Evolutionary conservation across 495 filamentous ascomycete genomes (phyloP), one percentile per base, ranked within the genome.

Genomic region (Annulohypoxylon stygium): DNA sequence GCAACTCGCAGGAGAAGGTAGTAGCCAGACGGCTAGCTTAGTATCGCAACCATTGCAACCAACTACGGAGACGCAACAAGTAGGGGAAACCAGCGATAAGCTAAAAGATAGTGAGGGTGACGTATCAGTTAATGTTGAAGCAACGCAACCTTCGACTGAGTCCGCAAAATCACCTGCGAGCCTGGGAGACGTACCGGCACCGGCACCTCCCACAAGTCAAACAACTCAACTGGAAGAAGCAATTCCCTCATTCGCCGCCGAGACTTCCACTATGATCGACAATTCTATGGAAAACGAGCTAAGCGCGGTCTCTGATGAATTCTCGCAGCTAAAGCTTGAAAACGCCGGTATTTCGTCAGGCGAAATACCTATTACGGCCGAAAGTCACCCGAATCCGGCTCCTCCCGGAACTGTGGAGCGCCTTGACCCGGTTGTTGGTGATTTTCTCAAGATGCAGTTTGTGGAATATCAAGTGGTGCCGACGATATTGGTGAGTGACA

Each of bases 371-470:
- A 36, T 55, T 11, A 16, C 60, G 2, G 73, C 71, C 41, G 55
- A 76, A 4, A 55, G 58, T 14, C 75, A 81, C 33, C 61, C 67
- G 0, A 66, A 63, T 34, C 39, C 55, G n/a, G 36, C 26, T n/a
- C 51, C 41, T 26, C 34, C 61, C 20, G 43, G 26, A 43, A 58
- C 37, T 36, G 4, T 23, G 14, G 37, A 74, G 61, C 61, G 63
- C 0, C 36, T 73, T 6, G 86, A 87, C n/a, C 93, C 94, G 8
- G 95, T 99, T 25, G 96, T 99, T n/a, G 96, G 96, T 14, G 96
- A 99, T 78, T 93, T 90, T 75, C 86, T 99, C 63, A 99, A 99
- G 81, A 95, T 97, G 81, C 93, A 93, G 84, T 98, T 99, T 79
- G 95, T 98, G 14, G 91, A 97, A 80, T 89, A 98, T 76, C 86